Base-by-base conservation (phyloP, 2,329 filamentous ascomycete genomes). In the Phialophora tarda region DNA sequence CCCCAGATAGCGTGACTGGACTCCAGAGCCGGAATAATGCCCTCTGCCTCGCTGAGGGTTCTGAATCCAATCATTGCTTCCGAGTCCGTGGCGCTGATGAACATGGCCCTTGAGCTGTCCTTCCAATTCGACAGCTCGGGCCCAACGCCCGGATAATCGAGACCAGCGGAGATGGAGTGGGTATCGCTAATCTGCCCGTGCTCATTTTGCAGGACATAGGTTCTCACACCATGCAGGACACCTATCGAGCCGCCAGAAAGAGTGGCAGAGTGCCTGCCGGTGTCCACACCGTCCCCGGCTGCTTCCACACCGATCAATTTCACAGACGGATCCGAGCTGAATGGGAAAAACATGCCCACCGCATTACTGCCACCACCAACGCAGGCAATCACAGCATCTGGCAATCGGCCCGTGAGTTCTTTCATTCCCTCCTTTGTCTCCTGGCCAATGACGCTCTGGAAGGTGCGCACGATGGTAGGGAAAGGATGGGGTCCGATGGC, bases 401-500 rank as follows among this genome's bases (percentile, higher is more conserved):
- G 95, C 1, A 99, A 88, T 81, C 95, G 94, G 71, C 92, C 92
- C 56, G 89, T 88, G 78, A 91, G 88, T 76, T 90, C 88, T 69
- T 88, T 83, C 90, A 99, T 93, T 81, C 98, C 94, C 73, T 89
- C 82, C 83, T 95, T 97, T 53, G 95, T 97, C 83, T 99, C 95
- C 73, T 91, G 87, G 63, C 95, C 95, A 72, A 99, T 99, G 69
- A 99, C 91, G 4, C 91, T 95, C 81, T 98, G 95, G 88, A 99
- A 97, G 0, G 94, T 97, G 67, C 95, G 89, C 60, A 98, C 95
- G 69, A 98, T 98, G 59, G 92, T 96, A 0, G 95, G 95, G 89
- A 97, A 98, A 11, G 95, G 95, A 78, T 99, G 95, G 56, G 95
- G 95, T 0, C 95, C 95, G 73, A 99, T 99, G 53, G 95, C 95